Base-by-base conservation (phyloP, 345 rosid species). In the Trapa incisa region DNA sequence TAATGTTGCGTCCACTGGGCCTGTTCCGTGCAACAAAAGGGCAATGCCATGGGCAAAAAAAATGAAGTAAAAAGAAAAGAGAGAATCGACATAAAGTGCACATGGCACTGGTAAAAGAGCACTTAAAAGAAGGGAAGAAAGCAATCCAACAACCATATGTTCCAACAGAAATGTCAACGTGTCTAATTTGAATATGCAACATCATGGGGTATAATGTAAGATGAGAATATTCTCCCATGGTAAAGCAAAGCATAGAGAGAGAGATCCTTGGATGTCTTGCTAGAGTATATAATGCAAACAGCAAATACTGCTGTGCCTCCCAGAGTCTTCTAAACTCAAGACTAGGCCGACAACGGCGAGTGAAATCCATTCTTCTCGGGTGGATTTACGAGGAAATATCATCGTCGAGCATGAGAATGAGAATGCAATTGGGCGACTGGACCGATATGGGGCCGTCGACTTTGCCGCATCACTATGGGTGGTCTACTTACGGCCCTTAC, bases 401-500 rank as follows among this genome's bases (percentile, higher is more conserved):
- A 22, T n/a, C 22, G 9, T n/a, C 35, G 1, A 7, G 3, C 60
- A 54, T 54, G 60, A 54, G 29, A 22, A 22, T 22, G 29, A 22
- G 60, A 54, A 7, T 54, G 60, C 56, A 50, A 50, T 50, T 15
- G 2, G 60, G 60, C n/a, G 60, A 35, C 22, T 22, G 60, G 60
- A 54, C 33, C 35, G 22, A 54, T 5, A 54, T 54, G 60, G 60
- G 33, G 10, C 60, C 60, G 2, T 54, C 60, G 60, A 54, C 60
- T 54, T 54, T 54, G 60, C 60, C 33, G 22, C 60, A 54, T 54
- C 60, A 54, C 6, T 54, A n/a, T n/a, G 60, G 2, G n/a, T 54
- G 60, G 60, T 54, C 60, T 54, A 54, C 22, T 54, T 54, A n/a
- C 9, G 35, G 60, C 60, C 60, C 60, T 54, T 35, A 54, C 60